Conservation (phyloP, 331 rosid species). For the Ulmus americana region DNA sequence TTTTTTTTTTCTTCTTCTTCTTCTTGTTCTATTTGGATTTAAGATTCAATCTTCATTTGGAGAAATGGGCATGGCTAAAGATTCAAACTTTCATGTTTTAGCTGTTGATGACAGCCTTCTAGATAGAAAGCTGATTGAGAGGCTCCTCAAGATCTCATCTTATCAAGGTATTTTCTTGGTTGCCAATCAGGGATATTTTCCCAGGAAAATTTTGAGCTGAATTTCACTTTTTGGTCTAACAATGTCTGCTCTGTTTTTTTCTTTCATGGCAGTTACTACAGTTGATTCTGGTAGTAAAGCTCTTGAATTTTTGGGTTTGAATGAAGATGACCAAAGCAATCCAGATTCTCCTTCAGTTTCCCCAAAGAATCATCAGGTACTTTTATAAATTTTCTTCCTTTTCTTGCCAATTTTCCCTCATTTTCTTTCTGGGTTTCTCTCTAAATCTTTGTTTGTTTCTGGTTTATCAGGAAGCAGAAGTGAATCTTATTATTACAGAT, state of each 20-base stretch:
- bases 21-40: conserved; percentile 1
- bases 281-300: conserved; percentile 99
- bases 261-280: conserved; percentile 65
- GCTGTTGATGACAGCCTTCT: conserved; percentile 74
- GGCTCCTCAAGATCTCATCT: conserved; percentile 54
- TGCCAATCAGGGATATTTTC: background rate
- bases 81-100: conserved; percentile 81
- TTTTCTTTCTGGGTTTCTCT: conserved; percentile 24
- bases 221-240: background rate
- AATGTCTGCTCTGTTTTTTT: conserved; percentile 1
- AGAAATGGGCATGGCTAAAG: conserved; percentile 68
- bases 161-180: conserved; percentile 52
- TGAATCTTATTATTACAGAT: conserved; percentile 86
- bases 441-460: conserved; percentile 24
- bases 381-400: conserved; percentile 1
- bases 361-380: conserved; percentile 53
- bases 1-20: too few relatives aligned
- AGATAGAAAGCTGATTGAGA: conserved; percentile 75
- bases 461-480: conserved; percentile 61
- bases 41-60: conserved; percentile 22
- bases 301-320: conserved; percentile 72
- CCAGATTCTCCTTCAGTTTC: conserved; percentile 43
- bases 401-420: background rate
- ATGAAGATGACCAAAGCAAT: conserved; percentile 43
- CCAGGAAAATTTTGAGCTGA: background rate